Conservation (phyloP, 83 land plant species). For the Thuja plicata region DNA sequence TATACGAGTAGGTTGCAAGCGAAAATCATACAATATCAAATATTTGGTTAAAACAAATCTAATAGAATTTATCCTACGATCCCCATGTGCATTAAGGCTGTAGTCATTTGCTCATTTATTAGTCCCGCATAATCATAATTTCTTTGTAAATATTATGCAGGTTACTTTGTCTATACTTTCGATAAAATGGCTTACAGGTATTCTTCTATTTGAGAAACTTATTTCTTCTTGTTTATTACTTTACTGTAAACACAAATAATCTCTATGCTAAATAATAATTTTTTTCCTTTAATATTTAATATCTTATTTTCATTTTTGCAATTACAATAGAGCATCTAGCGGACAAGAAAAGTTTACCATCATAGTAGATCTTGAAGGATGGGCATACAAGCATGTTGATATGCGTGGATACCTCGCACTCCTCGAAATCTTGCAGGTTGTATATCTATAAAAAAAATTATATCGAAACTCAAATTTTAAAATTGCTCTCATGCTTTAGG, state of each 20-base stretch:
- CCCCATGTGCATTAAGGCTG: not conserved
- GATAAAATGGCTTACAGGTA: conserved; percentile 60
- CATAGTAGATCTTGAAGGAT: conserved; percentile 54
- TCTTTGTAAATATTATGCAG: conserved; percentile 26
- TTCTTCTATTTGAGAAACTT: not conserved
- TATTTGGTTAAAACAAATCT: not conserved
- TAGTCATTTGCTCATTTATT: not conserved
- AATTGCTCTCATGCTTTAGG: not conserved
- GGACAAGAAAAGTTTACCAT: conserved; percentile 45
- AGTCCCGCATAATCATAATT: not conserved
- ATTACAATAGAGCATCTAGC: conserved; percentile 31
- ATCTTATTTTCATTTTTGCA: not conserved
- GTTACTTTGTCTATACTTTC: conserved; percentile 38
- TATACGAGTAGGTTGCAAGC: not conserved
- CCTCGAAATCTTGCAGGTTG: conserved; percentile 54
- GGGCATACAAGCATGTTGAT: conserved; percentile 53
- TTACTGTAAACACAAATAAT: not conserved
- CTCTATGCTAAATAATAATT: not conserved
- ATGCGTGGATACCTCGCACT: conserved; percentile 54
- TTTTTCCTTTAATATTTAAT: not conserved
- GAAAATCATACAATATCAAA: not conserved
- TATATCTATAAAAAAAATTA: not conserved
- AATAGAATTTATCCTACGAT: not conserved
- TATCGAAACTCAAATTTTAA: not conserved
- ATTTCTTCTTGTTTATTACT: not conserved